Percentiles rank a stretch among this genome's conserved stretches.
Evolutionary conservation across 306 rosid species (phyloP).

Genomic region (Prunus davidiana): DNA sequence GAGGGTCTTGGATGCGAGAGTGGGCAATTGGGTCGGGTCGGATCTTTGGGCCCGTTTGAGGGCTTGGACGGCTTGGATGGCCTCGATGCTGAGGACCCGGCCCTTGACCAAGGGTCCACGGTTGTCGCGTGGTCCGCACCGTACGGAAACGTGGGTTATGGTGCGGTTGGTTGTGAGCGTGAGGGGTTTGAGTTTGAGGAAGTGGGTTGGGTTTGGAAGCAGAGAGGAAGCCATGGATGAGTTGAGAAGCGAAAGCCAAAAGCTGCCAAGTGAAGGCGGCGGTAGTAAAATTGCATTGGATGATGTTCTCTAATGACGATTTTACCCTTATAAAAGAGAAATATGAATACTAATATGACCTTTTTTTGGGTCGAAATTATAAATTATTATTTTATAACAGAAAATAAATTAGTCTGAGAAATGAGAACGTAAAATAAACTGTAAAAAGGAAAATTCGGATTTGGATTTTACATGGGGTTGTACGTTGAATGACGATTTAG

Average conservation of each 20-base stretch:
- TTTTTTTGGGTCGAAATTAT: background rate
- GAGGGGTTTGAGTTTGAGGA: slow-evolving; percentile 34
- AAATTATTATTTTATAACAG: too few species aligned
- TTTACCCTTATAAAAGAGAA: slow-evolving; percentile 4
- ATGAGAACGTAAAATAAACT: too few species aligned
- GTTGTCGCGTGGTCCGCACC: slow-evolving; percentile 84
- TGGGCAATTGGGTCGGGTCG: slow-evolving; percentile 33
- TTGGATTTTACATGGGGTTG: too few species aligned
- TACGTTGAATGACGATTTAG: background rate
- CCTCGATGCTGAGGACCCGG: slow-evolving; percentile 83
- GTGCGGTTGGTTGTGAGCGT: background rate
- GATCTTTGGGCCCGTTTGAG: slow-evolving; percentile 68
- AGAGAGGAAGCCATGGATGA: slow-evolving; percentile 58
- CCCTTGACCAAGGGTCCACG: slow-evolving; percentile 83
- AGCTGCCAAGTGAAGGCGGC: background rate
- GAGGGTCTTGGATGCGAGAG: slow-evolving; percentile 47
- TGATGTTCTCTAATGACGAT: background rate
- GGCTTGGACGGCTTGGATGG: slow-evolving; percentile 90
- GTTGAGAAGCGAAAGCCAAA: background rate
- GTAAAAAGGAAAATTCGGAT: too few species aligned
- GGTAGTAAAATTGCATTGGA: background rate
- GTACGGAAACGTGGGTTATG: slow-evolving; percentile 30
- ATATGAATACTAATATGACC: background rate
- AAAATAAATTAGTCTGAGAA: background rate
- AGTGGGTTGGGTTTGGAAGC: slow-evolving; percentile 32